Conservation (phyloP, 345 rosid species). For the Populus davidiana region DNA sequence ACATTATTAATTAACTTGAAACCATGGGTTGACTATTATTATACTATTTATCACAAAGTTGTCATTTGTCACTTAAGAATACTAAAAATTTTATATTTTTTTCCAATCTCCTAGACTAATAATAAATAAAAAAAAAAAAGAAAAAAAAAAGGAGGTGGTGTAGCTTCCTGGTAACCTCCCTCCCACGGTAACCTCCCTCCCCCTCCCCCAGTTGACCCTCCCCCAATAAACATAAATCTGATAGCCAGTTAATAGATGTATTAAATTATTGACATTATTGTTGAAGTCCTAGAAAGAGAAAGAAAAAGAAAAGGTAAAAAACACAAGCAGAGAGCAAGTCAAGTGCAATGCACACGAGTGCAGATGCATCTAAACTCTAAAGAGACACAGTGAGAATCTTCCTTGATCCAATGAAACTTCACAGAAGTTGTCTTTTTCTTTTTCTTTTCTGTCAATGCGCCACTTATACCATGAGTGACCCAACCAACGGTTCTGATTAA, state of each 20-base stretch:
- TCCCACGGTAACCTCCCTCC: background rate
- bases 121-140: background rate
- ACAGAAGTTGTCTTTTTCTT: background rate
- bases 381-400: constrained; percentile 13
- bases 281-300: background rate
- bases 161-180: constrained; percentile 10
- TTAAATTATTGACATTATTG: too few species aligned
- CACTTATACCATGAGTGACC: background rate
- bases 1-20: too few species aligned
- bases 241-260: too few species aligned
- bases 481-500: constrained; percentile 25
- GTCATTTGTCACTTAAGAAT: too few species aligned
- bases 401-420: constrained; percentile 1
- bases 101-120: background rate
- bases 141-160: constrained; percentile 11
- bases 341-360: background rate
- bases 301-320: background rate
- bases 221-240: background rate
- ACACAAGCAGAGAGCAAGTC: background rate
- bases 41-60: too few species aligned
- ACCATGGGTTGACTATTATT: too few species aligned
- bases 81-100: too few species aligned
- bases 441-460: background rate
- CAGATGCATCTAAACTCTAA: background rate
- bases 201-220: background rate